These are phyloP conservation scores for Hibiscus syriacus DNA, from an alignment of 345 rosid species.

Conservation along the genomic window DNA sequence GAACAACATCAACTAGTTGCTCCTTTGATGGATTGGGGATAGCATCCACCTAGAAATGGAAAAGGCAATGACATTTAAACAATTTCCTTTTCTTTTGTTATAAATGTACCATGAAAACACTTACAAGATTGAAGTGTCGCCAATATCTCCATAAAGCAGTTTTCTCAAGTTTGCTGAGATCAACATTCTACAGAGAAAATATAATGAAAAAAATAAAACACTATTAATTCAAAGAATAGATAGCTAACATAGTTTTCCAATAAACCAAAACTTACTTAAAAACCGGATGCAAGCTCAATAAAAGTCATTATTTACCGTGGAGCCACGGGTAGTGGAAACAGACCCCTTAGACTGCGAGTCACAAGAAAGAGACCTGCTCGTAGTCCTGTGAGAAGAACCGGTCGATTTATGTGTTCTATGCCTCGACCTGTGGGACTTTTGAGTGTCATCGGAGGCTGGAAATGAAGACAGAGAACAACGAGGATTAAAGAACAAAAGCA, in stretches of 20 bases:
- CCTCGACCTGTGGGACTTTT: conserved; percentile 76
- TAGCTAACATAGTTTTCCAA: background rate
- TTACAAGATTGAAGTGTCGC: conserved; percentile 90
- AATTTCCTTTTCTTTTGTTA: background rate
- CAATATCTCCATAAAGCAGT: conserved; percentile 80
- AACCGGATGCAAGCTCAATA: background rate
- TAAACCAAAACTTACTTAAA: no score
- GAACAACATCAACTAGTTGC: conserved; percentile 73
- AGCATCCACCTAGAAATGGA: conserved; percentile 52
- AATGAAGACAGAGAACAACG: conserved; percentile 22
- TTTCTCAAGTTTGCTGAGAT: conserved; percentile 89
- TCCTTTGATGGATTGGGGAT: conserved; percentile 81
- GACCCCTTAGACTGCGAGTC: conserved; percentile 83
- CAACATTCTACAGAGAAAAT: conserved; percentile 50
- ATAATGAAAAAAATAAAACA: background rate
- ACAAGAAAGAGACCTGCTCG: conserved; percentile 64
- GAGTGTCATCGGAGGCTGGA: conserved; percentile 78
- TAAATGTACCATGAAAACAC: conserved; percentile 10
- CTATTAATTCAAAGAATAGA: background rate
- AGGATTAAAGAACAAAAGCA: conserved; percentile 13
- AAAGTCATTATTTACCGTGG: conserved; percentile 35
- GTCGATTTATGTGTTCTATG: conserved; percentile 63
- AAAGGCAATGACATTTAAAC: background rate
- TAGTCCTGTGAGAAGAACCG: conserved; percentile 68
- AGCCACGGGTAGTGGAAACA: conserved; percentile 40